Evolutionary conservation across 305 asterid species (phyloP), one percentile per base, ranked within the genome.

Genomic region (Coffea humblotiana): DNA sequence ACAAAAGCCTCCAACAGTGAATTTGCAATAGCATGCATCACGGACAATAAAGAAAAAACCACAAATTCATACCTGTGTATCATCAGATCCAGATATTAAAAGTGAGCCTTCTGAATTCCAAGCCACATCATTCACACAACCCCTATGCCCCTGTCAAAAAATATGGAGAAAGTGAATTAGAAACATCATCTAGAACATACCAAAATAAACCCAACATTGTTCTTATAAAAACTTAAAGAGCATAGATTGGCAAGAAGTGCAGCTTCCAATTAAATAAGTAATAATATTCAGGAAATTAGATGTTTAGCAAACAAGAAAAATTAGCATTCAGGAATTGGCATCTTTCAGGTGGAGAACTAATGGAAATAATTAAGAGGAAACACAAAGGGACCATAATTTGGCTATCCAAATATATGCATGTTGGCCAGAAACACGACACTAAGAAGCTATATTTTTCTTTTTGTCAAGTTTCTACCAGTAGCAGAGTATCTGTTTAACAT

Each of bases 51-150:
- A 25, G n/a, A 56, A 48, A 70, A 49, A 49, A 29, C 51, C 27
- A 58, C 64, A 83, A 81, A 65, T 83, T 76, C 96, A 87, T 94
- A 96, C 98, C 47, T 79, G 90, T 77, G 98, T 90, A 85, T 96
- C 99, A 87, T 96, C 99, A 70, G 99, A 96, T 83, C 99, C 99
- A 83, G 99, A 94, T 83, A 96, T 79, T 89, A 96, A 84, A 82
- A 96, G 85, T 40, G 98, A 93, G 84, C 98, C 98, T 71, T 84
- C 86, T 58, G 98, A 88, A 82, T 96, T 96, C 99, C 99, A 96
- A 82, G 99, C 90, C 80, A 96, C 83, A 35, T 97, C 82, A 90
- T 96, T 96, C 76, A 96, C 98, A 84, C 99, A 96, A 74, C 99
- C 93, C 78, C 78, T 90, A 87, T 96, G 99, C 79, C 97, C 99